Evolutionary conservation across 2,329 filamentous ascomycete species (phyloP), one percentile per base, ranked within the genome.

Genomic region (Pestalotiopsis sp.): DNA sequence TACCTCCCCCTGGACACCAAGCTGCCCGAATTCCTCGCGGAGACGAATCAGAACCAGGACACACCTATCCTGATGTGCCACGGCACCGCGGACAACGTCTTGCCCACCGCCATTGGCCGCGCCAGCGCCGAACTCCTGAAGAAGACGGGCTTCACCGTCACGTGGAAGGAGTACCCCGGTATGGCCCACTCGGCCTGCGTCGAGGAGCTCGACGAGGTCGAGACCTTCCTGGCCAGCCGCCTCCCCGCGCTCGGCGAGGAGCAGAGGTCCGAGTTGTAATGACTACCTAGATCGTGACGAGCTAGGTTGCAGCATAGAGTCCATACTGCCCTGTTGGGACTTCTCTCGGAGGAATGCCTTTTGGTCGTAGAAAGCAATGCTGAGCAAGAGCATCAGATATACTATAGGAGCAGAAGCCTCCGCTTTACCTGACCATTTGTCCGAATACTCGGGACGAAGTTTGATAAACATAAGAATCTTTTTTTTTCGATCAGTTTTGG

Each of bases 1-100:
- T 98, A 97, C 81, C 82, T 98, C 73, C 85, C 94, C 23, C 84
- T 98, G 38, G 77, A 89, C 71, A 83, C 87, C 71, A 92, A 91
- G 77, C 79, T 94, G 72, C 84, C 87, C 76, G 85, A 85, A 9
- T 83, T 88, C 71, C 79, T 88, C 17, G 84, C 87, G 2, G 83
- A 84, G 73, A 84, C 86, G 31, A 87, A 83, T 73, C 84, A 86
- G 67, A 94, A 94, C 79, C 89, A 91, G 80, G 85, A 92, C 56
- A 97, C 94, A 1, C 92, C 93, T 1, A 90, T 98, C 71, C 93
- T 96, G 81, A 92, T 98, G 90, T 94, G 89, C 13, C 96, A 98
- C 75, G 96, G 96, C n/a, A 87, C 91, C 70, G 82, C 82, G 0
- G 95, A 99, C 79, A 86, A 86, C 14, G 83, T 97, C 3, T 92